phyloP scores from a whole-genome alignment of 371 early-diverging fungal species.

The Sporodiniella umbellata region DNA sequence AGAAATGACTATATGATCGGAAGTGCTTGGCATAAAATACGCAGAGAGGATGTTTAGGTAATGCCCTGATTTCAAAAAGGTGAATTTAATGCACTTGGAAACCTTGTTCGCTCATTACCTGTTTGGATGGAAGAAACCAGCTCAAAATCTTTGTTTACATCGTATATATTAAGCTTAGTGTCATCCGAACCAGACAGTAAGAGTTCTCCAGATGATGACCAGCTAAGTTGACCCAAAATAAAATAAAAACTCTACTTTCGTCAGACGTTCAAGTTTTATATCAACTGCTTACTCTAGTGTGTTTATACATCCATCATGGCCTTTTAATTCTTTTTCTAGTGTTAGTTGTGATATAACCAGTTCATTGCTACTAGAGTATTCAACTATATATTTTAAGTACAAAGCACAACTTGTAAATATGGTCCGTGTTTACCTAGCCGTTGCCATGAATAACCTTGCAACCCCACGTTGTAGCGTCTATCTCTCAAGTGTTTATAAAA shows the following conservation, averaged over 20 bases:
- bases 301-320: constrained; percentile 81
- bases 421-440: too few species aligned
- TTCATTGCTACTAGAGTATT: constrained; percentile 20
- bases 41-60: constrained; percentile 75
- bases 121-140: constrained; percentile 20
- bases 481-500: too few species aligned
- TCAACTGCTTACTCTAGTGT: constrained; percentile 61
- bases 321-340: constrained; percentile 41
- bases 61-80: constrained; percentile 56
- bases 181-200: constrained; percentile 71
- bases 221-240: constrained; percentile 22
- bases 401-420: too few species aligned
- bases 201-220: constrained; percentile 57
- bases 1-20: constrained; percentile 58
- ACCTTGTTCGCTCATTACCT: constrained; percentile 11
- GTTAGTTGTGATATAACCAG: constrained; percentile 24
- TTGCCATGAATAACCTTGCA: too few species aligned
- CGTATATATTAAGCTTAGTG: constrained; percentile 56
- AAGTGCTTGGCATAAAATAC: constrained; percentile 65
- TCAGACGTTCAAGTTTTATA: constrained; percentile 1
- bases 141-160: constrained; percentile 26
- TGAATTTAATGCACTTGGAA: neutral
- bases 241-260: constrained; percentile 3
- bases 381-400: too few species aligned
- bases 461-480: too few species aligned